These are phyloP conservation scores for Tylopilus sp. DNA, from an alignment of 1,284 basidiomycete genomes.

Conservation along the genomic window DNA sequence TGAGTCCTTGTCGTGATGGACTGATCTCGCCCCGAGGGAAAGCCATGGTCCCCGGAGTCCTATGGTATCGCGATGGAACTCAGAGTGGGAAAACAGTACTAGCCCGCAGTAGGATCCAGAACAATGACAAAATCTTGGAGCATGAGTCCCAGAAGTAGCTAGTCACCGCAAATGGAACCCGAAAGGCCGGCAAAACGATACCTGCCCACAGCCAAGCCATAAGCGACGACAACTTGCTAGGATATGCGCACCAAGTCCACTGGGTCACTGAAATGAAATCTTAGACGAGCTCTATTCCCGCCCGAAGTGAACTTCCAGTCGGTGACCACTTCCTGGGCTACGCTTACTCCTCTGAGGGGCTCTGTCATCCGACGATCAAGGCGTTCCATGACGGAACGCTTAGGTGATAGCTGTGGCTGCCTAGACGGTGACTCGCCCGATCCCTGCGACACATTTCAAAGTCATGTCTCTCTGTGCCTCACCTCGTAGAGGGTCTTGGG, in stretches of 20 bases:
- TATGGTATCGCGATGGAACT: too few relatives aligned
- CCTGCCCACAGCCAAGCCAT: too few relatives aligned
- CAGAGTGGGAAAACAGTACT: not conserved
- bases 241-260: too few relatives aligned
- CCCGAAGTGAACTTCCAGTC: not conserved
- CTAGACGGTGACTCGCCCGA: constrained; percentile 25
- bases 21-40: not conserved
- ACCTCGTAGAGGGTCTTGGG: constrained; percentile 42
- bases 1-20: constrained; percentile 4
- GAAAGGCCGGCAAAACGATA: too few relatives aligned
- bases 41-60: not conserved
- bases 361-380: constrained; percentile 14
- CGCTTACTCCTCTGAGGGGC: not conserved
- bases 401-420: constrained; percentile 1
- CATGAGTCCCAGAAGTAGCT: too few relatives aligned
- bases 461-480: constrained; percentile 32
- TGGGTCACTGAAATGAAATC: too few relatives aligned
- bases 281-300: too few relatives aligned
- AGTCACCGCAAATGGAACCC: too few relatives aligned
- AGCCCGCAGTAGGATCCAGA: not conserved
- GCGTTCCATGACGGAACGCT: constrained; percentile 30
- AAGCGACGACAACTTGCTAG: too few relatives aligned
- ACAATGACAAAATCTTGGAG: too few relatives aligned
- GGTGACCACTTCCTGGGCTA: too few relatives aligned
- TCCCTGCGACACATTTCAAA: constrained; percentile 45